phyloP scores from a whole-genome alignment of 208 protist species.

The Trypanosoma caninum region DNA sequence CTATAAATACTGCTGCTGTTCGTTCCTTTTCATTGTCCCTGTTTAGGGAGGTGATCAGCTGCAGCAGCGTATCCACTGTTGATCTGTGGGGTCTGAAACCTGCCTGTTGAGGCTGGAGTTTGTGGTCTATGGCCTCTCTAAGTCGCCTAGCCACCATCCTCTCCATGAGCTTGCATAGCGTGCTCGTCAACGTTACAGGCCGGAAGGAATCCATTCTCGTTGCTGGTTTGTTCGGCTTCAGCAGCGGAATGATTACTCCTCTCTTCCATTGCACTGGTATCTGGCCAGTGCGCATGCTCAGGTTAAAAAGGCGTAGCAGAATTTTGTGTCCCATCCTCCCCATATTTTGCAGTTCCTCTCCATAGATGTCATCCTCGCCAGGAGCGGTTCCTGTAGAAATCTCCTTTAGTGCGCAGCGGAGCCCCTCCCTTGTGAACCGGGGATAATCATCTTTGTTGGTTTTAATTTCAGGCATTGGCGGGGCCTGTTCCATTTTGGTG shows the following conservation, averaged over 20 bases:
- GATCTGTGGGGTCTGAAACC: constrained; percentile 20
- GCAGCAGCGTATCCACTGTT: constrained; percentile 17
- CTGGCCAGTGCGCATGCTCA: constrained; percentile 7
- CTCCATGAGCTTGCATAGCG: constrained; percentile 30
- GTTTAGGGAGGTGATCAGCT: neutral
- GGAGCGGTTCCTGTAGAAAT: neutral
- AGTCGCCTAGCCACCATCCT: too few relatives aligned
- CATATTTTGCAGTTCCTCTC: neutral
- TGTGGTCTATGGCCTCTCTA: too few relatives aligned
- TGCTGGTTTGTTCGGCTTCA: constrained; percentile 26
- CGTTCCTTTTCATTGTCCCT: neutral
- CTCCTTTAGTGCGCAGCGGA: neutral
- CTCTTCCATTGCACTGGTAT: constrained; percentile 21
- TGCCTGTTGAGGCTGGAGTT: constrained; percentile 10
- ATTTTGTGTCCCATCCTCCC: neutral
- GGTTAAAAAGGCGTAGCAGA: constrained; percentile 11
- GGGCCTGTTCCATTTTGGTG: neutral
- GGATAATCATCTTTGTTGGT: neutral
- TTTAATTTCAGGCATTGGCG: neutral
- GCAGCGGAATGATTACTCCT: constrained; percentile 25
- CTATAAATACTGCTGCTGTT: constrained; percentile 26
- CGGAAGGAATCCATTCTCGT: constrained; percentile 10
- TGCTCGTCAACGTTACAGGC: constrained; percentile 25
- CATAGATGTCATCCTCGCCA: neutral
- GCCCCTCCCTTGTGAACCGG: neutral